Percentiles rank a stretch among this genome's conserved stretches.
These are phyloP conservation scores for Spizellomyces sp. DNA, from an alignment of 192 early-diverging fungal species.

Conservation along the genomic window DNA sequence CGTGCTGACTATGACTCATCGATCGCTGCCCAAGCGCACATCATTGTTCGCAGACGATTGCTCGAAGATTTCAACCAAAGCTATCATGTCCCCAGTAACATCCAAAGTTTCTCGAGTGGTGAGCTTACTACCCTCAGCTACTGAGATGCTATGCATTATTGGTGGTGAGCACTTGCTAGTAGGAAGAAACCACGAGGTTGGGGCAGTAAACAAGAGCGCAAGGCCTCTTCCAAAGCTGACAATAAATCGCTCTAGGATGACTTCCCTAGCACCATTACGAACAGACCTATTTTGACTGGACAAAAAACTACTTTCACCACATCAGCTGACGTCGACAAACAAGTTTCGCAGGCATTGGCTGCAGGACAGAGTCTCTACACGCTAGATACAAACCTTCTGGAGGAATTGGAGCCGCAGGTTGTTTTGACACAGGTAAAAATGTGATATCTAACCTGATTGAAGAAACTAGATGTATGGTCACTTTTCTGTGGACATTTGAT, in stretches of 20 bases:
- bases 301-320: slow-evolving; percentile 52
- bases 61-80: background rate
- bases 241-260: slow-evolving; percentile 37
- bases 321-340: slow-evolving; percentile 44
- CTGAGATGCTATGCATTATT: slow-evolving; percentile 45
- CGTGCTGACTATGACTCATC: too few relatives aligned
- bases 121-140: slow-evolving; percentile 45
- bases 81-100: background rate
- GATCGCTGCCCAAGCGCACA: too few relatives aligned
- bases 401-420: slow-evolving; percentile 42
- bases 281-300: slow-evolving; percentile 53
- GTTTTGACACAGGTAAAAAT: slow-evolving; percentile 51
- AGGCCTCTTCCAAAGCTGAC: background rate
- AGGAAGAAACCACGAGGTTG: slow-evolving; percentile 45
- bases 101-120: background rate
- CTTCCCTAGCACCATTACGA: slow-evolving; percentile 39
- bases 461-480: background rate
- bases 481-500: background rate
- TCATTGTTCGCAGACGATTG: too few relatives aligned
- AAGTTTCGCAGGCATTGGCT: slow-evolving; percentile 45
- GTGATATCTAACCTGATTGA: too few relatives aligned
- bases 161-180: slow-evolving; percentile 44
- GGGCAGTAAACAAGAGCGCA: background rate
- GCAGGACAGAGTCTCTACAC: slow-evolving; percentile 52
- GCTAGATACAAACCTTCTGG: slow-evolving; percentile 40